Base-by-base conservation (phyloP, 768 basidiomycete genomes). In the Calocera cornea region DNA sequence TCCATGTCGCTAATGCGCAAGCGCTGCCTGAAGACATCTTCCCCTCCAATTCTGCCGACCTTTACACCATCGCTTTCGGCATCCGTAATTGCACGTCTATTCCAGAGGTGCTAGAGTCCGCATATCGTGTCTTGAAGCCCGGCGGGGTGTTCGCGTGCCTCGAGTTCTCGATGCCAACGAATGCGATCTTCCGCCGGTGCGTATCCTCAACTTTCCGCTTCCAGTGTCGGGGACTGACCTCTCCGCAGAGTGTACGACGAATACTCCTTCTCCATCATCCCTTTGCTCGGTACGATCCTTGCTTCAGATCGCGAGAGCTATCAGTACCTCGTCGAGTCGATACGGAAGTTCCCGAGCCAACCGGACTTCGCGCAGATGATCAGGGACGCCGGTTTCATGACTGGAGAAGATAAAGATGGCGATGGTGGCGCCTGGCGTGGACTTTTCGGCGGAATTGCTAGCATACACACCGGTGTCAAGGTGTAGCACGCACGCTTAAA, bases 31-130 rank as follows among this genome's bases (percentile, higher is more conserved):
- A 77, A 41, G 79, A 83, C 3, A 80, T 84, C 66, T 94, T 99
- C 75, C 79, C 83, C 3, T 85, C 89, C 72, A 86, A 92, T 76
- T 84, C 90, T 19, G 92, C 95, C 70, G 94, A 99, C 78, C 80
- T 97, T 19, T 99, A 99, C 79, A 99, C 97, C 31, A 97, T 99
- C 75, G 93, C 97, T 0, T 99, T 99, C 72, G 95, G 97, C 29
- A 98, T 98, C 72, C 84, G 97, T 41, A 99, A 99, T 75, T 95
- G 92, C 79, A 99, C 97, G 19, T 91, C 90, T 63, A 85, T 97
- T 68, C 88, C 90, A 1, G 87, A 85, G 27, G 97, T 93, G 17
- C 80, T 99, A 50, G 82, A 82, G 68, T 93, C 97, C 75, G 97
- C 97, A 1, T 79, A 95, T 76, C 85, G 97, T 27, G 94, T 98